Percentiles rank a stretch among this genome's conserved stretches.
Conservation (phyloP, 345 rosid genomes). For the Orychophragmus violaceus region DNA sequence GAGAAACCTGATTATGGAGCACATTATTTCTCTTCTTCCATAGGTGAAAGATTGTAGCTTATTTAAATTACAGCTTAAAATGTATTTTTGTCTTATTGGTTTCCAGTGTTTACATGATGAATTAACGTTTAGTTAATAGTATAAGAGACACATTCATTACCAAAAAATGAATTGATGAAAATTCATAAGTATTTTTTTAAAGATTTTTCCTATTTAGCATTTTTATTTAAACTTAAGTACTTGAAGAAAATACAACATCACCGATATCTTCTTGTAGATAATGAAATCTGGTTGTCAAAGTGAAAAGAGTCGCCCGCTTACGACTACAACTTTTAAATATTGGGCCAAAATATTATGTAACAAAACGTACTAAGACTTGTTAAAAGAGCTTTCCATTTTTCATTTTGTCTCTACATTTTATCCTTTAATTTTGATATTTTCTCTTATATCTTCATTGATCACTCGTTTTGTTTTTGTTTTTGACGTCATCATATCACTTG, state of each 20-base stretch:
- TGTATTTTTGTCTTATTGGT: not conserved
- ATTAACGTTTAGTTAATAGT: not conserved
- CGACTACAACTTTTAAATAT: conserved; percentile 3
- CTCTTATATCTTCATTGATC: conserved; percentile 30
- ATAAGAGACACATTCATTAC: not conserved
- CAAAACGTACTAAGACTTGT: conserved; percentile 22
- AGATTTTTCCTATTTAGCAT: not conserved
- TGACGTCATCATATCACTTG: conserved; percentile 10
- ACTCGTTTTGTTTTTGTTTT: conserved; percentile 14
- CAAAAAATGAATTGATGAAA: not conserved
- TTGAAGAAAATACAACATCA: not conserved
- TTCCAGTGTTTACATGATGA: not conserved
- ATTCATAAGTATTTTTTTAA: not conserved
- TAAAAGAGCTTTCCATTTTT: conserved; percentile 29
- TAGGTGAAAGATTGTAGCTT: too few species aligned
- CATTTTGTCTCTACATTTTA: conserved; percentile 23
- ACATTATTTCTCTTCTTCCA: too few species aligned
- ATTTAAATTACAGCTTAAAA: not conserved
- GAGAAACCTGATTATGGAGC: too few species aligned
- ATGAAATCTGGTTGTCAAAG: not conserved
- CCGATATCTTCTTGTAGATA: conserved; percentile 14
- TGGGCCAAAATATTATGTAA: conserved; percentile 18
- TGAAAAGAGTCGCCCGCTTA: not conserved
- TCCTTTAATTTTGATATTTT: conserved; percentile 3
- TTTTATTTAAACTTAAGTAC: not conserved